These are phyloP conservation scores for Calonectria pteridis DNA, from an alignment of 2,329 filamentous ascomycete genomes.

Conservation along the genomic window DNA sequence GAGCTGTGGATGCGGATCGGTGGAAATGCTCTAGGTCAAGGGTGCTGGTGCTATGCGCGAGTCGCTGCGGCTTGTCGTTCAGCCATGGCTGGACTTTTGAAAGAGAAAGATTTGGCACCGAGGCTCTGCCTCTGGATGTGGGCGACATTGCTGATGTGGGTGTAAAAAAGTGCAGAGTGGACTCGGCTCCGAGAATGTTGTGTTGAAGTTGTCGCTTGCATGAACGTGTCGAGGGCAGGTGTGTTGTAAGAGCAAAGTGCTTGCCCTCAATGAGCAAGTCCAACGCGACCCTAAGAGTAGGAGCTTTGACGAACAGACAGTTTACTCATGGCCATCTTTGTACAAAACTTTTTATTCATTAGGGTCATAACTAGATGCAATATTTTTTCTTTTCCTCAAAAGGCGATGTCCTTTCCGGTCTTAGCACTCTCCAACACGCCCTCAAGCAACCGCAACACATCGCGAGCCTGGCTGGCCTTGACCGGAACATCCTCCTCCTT, in stretches of 20 bases:
- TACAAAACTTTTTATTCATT: constrained; percentile 25
- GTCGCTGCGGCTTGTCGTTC: not conserved
- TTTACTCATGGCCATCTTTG: not conserved
- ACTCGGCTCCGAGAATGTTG: not conserved
- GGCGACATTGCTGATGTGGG: not conserved
- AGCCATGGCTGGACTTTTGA: not conserved
- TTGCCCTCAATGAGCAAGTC: not conserved
- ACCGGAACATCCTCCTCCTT: constrained; percentile 66
- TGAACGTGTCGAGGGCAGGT: not conserved
- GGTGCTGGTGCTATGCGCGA: not conserved
- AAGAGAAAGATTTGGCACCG: not conserved
- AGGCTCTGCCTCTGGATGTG: not conserved
- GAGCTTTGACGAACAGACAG: not conserved
- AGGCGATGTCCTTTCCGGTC: constrained; percentile 58
- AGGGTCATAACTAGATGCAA: constrained; percentile 20
- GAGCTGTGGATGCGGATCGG: not conserved
- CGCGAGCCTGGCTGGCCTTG: constrained; percentile 63
- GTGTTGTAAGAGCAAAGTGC: not conserved
- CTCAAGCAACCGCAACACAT: constrained; percentile 67
- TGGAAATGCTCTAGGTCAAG: not conserved
- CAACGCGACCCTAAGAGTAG: not conserved
- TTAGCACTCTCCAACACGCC: constrained; percentile 63
- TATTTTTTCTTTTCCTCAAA: constrained; percentile 36
- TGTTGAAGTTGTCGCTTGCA: not conserved
- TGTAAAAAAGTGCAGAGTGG: not conserved